phyloP scores from a whole-genome alignment of 2,329 filamentous ascomycete species.

The Anthostomella pinea region DNA sequence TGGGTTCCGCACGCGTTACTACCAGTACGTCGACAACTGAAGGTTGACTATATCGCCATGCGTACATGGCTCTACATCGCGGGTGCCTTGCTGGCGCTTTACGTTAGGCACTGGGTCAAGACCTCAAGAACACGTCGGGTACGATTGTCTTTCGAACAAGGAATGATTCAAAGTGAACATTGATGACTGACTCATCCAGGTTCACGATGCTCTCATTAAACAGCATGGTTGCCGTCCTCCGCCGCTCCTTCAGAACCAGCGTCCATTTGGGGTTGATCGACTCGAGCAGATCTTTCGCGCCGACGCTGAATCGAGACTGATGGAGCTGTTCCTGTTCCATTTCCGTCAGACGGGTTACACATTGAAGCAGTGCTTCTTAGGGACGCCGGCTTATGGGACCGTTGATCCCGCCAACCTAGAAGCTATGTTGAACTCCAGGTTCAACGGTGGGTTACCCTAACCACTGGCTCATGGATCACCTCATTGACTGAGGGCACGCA shows the following conservation, averaged over 20 bases:
- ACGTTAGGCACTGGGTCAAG: too few relatives aligned
- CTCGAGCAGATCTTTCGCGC: conserved; percentile 18
- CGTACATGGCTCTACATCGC: too few relatives aligned
- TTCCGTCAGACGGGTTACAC: conserved; percentile 17
- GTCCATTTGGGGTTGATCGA: conserved; percentile 14
- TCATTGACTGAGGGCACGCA: too few relatives aligned
- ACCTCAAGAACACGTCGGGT: too few relatives aligned
- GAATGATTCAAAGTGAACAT: too few relatives aligned
- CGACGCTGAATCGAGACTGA: conserved; percentile 10
- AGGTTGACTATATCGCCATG: too few relatives aligned
- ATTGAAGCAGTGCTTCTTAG: conserved; percentile 14
- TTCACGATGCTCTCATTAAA: too few relatives aligned
- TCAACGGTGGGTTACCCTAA: conserved; percentile 11
- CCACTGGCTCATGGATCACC: background rate
- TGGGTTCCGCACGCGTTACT: too few relatives aligned
- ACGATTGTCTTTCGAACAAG: too few relatives aligned
- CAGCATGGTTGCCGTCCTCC: conserved; percentile 15
- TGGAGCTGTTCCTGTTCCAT: conserved; percentile 19
- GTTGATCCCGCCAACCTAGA: conserved; percentile 25
- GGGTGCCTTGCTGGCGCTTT: too few relatives aligned
- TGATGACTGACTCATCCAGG: too few relatives aligned
- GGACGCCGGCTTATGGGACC: conserved; percentile 17
- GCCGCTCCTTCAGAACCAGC: conserved; percentile 14
- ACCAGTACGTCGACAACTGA: too few relatives aligned
- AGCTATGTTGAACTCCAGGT: conserved; percentile 18